Conservation (phyloP, 2,329 filamentous ascomycete genomes). For the Coniochaeta sp. region DNA sequence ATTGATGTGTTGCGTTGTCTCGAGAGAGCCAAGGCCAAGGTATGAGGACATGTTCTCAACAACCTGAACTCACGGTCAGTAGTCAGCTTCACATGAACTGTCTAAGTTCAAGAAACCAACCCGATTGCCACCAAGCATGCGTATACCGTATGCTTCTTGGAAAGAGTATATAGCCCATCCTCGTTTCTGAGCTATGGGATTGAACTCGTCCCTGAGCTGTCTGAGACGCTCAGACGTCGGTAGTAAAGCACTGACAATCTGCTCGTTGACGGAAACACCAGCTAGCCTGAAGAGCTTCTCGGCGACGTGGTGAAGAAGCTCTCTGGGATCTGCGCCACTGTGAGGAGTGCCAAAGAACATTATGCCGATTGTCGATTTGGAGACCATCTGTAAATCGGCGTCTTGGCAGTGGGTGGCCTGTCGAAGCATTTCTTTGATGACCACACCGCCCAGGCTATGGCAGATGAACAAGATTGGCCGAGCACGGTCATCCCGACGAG, state of each 20-base stretch:
- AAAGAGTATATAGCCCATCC: constrained; percentile 26
- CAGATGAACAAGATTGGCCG: constrained; percentile 20
- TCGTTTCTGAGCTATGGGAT: constrained; percentile 17
- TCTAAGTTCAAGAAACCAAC: neutral
- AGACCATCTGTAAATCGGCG: constrained; percentile 6
- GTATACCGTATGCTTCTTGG: constrained; percentile 18
- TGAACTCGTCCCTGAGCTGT: constrained; percentile 22
- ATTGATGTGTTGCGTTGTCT: constrained; percentile 23
- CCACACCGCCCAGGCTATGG: constrained; percentile 23
- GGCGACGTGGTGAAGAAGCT: constrained; percentile 12
- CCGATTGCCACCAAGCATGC: constrained; percentile 5
- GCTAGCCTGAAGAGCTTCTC: constrained; percentile 7
- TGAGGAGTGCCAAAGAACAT: constrained; percentile 27
- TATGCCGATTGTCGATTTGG: constrained; percentile 14
- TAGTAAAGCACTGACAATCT: constrained; percentile 23
- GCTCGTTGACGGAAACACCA: constrained; percentile 19
- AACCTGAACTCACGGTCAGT: constrained; percentile 11
- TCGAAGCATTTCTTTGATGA: constrained; percentile 18
- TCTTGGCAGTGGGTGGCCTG: constrained; percentile 4
- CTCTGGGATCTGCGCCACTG: constrained; percentile 15
- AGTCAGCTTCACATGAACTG: neutral
- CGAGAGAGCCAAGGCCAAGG: constrained; percentile 18
- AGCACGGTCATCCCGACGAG: constrained; percentile 12
- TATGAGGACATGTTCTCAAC: constrained; percentile 29
- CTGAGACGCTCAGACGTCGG: constrained; percentile 23